Percentiles rank a stretch among this genome's conserved stretches.
These are phyloP conservation scores for Paraphaeosphaeria minitans DNA, from an alignment of 2,329 filamentous ascomycete genomes.

Conservation along the genomic window DNA sequence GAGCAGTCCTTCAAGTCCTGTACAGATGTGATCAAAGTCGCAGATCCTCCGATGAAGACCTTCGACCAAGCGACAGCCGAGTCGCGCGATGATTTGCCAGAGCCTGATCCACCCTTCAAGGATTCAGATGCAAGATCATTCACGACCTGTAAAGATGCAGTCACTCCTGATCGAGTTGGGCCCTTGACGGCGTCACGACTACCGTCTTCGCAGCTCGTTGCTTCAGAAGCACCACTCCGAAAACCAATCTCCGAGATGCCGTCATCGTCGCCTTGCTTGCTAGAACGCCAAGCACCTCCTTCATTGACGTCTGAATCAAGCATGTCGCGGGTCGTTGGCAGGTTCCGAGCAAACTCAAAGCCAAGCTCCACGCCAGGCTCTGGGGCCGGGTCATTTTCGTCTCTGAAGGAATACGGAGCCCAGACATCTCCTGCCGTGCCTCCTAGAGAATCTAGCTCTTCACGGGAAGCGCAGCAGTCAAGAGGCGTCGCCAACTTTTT, in stretches of 20 bases:
- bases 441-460: conserved; percentile 40
- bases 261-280: conserved; percentile 20
- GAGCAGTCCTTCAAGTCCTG: conserved; percentile 44
- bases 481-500: conserved; percentile 35
- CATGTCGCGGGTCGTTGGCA: conserved; percentile 22
- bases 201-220: conserved; percentile 13
- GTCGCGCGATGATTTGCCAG: conserved; percentile 19
- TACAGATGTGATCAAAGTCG: conserved; percentile 25
- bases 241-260: conserved; percentile 20
- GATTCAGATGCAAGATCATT: conserved; percentile 31
- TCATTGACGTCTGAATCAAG: conserved; percentile 25
- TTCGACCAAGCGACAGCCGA: conserved; percentile 20
- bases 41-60: conserved; percentile 6
- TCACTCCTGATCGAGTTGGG: conserved; percentile 26
- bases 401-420: conserved; percentile 24
- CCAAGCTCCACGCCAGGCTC: conserved; percentile 27
- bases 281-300: conserved; percentile 19
- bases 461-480: conserved; percentile 39
- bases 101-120: conserved; percentile 19
- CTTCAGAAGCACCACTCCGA: conserved; percentile 11
- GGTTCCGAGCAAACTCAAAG: conserved; percentile 27
- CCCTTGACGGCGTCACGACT: conserved; percentile 25
- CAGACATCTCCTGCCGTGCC: conserved; percentile 31
- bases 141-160: conserved; percentile 25
- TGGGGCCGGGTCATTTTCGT: conserved; percentile 28